Base-by-base conservation (phyloP, 306 rosid species). In the Ceratonia siliqua region DNA sequence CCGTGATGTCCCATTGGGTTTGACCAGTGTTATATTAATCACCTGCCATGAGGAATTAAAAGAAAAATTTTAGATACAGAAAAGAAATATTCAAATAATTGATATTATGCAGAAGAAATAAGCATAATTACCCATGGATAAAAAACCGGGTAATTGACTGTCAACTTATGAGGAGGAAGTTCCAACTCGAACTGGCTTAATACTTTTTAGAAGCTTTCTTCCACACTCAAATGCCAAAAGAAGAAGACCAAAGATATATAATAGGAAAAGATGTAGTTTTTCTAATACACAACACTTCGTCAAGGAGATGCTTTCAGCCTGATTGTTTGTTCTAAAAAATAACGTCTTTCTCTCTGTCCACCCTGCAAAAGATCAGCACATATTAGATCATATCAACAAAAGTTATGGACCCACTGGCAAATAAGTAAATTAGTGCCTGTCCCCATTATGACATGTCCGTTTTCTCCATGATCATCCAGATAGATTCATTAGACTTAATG, bases 171-270 rank as follows among this genome's bases (percentile, higher is more conserved):
- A 39, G 9, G 70, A 36, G 70, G 99, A 73, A 62, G 74, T 32
- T 81, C 82, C 86, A 49, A 87, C 89, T 86, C 90, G 87, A 70
- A 67, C 89, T 13, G 97, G 85, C 72, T 95, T 95, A 50, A 82
- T 55, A 38, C 79, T 78, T 78, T 70, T 79, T 21, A 92, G 62
- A 65, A 75, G 33, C 79, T 63, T 86, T 70, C 83, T 65, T 58
- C 83, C 84, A 77, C 61, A 71, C 65, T 82, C 92, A 38, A 83
- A 85, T 18, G 48, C 75, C 77, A 89, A 48, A 27, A 87, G 69
- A 67, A 87, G 62, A 82, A 92, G 80, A 48, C 93, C 94, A 33
- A 90, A 68, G 48, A 95, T 35, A 83, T 77, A 85, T 45, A 85
- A 17, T 8, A 92, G 72, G 84, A 52, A 86, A 10, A 89, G 59